These are phyloP conservation scores for Aspergillus biplanus DNA, from an alignment of 495 filamentous ascomycete genomes.

Conservation along the genomic window DNA sequence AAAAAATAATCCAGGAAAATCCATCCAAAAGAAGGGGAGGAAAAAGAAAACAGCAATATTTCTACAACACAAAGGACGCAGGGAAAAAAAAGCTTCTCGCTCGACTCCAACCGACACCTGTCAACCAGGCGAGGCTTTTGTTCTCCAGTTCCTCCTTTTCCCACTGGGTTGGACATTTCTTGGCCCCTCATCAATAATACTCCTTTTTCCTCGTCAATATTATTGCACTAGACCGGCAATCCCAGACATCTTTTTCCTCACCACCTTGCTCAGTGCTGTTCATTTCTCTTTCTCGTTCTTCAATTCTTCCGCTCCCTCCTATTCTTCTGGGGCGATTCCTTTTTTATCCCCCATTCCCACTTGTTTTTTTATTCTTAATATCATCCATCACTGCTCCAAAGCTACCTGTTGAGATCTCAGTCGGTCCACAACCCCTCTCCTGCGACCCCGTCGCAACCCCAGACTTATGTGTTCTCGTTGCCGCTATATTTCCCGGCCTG, in stretches of 20 bases:
- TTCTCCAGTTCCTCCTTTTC: slow-evolving; percentile 27
- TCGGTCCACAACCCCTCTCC: slow-evolving; percentile 14
- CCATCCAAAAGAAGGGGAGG: slow-evolving; percentile 7
- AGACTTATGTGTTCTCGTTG: slow-evolving; percentile 28
- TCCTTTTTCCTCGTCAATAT: slow-evolving; percentile 12
- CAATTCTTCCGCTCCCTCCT: background rate
- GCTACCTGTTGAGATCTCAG: slow-evolving; percentile 4
- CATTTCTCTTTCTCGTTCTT: slow-evolving; percentile 14
- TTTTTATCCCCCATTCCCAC: background rate
- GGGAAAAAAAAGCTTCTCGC: slow-evolving; percentile 3
- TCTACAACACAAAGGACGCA: background rate
- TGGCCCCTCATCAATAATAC: slow-evolving; percentile 7
- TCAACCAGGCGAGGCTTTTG: background rate
- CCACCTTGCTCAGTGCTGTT: slow-evolving; percentile 22
- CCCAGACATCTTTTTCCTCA: slow-evolving; percentile 8
- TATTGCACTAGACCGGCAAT: slow-evolving; percentile 2
- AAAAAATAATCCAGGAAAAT: slow-evolving; percentile 3
- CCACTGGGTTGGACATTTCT: background rate
- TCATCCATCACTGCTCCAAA: slow-evolving; percentile 1
- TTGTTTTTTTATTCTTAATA: slow-evolving; percentile 9
- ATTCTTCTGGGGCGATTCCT: slow-evolving; percentile 3
- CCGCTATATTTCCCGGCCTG: slow-evolving; percentile 11
- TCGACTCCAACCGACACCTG: slow-evolving; percentile 1
- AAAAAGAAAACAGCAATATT: slow-evolving; percentile 15
- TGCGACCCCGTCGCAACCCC: slow-evolving; percentile 29